A percentile compares a stretch with the other conserved stretches of the same genome.
These are phyloP conservation scores for Phialophora chinensis DNA, from an alignment of 2,329 filamentous ascomycete genomes.

Conservation along the genomic window DNA sequence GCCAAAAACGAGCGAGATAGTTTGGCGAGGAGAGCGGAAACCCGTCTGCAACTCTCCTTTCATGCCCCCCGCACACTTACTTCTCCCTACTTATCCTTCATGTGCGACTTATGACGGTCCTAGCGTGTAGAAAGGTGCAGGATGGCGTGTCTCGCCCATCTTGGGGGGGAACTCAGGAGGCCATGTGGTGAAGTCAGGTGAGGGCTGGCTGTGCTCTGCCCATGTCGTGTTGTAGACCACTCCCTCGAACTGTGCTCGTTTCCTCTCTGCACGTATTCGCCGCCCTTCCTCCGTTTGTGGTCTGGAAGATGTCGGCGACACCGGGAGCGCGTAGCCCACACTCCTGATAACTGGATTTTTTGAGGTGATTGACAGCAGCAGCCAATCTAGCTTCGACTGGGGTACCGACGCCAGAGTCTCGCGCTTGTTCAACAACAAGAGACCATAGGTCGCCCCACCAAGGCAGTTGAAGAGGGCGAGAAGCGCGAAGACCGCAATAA, in stretches of 20 bases:
- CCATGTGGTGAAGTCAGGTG: background rate
- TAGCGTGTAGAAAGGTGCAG: background rate
- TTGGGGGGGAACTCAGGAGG: background rate
- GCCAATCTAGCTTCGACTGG: constrained; percentile 32
- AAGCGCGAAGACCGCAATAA: constrained; percentile 18
- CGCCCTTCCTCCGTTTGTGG: background rate
- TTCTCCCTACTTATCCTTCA: background rate
- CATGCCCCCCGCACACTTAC: background rate
- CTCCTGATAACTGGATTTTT: background rate
- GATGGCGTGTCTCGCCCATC: background rate
- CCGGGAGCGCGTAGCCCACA: background rate
- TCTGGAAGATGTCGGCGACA: background rate
- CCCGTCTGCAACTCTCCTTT: background rate
- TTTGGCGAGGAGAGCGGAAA: background rate
- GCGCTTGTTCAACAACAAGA: constrained; percentile 16
- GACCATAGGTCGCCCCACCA: constrained; percentile 12
- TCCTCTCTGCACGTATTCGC: background rate
- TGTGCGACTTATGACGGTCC: background rate
- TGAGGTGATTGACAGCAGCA: constrained; percentile 20
- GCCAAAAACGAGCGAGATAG: background rate
- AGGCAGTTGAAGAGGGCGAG: constrained; percentile 19
- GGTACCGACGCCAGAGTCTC: constrained; percentile 14
- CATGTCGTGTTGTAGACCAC: constrained; percentile 5
- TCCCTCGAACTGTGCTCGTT: constrained; percentile 10
- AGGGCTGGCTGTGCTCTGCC: background rate